phyloP scores from a whole-genome alignment of 1,284 basidiomycete species.

The Ceratobasidium theobromae region DNA sequence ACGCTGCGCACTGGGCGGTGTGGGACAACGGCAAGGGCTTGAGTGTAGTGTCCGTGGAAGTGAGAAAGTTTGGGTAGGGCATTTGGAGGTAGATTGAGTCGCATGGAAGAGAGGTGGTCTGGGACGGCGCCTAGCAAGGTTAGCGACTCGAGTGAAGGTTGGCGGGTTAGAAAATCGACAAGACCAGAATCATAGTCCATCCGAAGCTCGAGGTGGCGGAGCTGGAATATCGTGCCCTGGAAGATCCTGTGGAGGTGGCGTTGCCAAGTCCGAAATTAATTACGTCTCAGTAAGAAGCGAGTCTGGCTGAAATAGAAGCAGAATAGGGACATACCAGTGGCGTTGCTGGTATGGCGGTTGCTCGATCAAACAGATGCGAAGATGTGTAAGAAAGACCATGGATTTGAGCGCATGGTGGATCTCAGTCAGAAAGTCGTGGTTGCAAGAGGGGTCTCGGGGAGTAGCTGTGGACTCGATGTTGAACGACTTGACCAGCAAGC shows the following conservation, averaged over 20 bases:
- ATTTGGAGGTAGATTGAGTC: constrained; percentile 7
- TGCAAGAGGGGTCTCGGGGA: constrained; percentile 2
- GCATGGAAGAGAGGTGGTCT: constrained; percentile 24
- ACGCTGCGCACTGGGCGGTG: constrained; percentile 11
- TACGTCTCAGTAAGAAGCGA: neutral
- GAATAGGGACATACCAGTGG: constrained; percentile 9
- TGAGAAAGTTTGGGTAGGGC: constrained; percentile 4
- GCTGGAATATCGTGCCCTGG: constrained; percentile 19
- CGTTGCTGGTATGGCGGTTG: constrained; percentile 27
- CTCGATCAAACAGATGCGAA: constrained; percentile 17
- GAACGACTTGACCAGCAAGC: constrained; percentile 10
- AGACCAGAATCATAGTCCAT: constrained; percentile 30
- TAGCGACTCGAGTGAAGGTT: constrained; percentile 5
- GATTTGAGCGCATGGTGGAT: constrained; percentile 7
- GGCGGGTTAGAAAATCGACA: constrained; percentile 6
- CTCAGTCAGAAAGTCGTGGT: neutral
- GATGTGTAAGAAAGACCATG: constrained; percentile 16
- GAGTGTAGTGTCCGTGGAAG: constrained; percentile 29
- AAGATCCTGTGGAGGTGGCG: constrained; percentile 25
- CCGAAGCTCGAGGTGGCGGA: constrained; percentile 7
- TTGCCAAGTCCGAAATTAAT: neutral
- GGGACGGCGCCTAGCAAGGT: constrained; percentile 24
- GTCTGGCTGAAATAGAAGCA: neutral
- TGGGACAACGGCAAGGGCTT: constrained; percentile 18
- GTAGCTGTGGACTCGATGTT: constrained; percentile 10